Base-by-base conservation (phyloP, 257 asterid genomes). In the Salvia rosmarinus region DNA sequence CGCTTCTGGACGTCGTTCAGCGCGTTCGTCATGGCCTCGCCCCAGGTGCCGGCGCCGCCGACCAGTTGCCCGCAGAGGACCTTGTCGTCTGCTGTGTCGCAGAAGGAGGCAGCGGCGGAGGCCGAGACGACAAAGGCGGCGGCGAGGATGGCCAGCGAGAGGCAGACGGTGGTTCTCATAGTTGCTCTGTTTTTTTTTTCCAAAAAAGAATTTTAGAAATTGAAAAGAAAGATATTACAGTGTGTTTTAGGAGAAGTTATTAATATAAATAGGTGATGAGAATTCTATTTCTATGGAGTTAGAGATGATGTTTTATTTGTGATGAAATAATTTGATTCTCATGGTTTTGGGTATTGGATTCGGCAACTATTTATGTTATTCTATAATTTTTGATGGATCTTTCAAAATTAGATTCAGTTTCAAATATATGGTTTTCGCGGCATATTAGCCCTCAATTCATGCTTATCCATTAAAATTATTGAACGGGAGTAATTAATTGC, bases 11-110 rank as follows among this genome's bases (percentile, higher is more conserved):
- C 74, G 68, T 19, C 62, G 5, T 54, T 44, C 7, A 80, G 64
- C 34, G 74, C 79, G 66, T 63, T 80, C 0, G 71, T 73, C 81
- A 77, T 80, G 12, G 81, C 84, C 6, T 65, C 68, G 5, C 10
- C 30, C 82, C 82, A 80, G 4, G 55, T 72, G 6, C 16, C 40
- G n/a, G 77, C 81, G 9, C 42, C 44, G 8, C 70, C 54, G n/a
- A 30, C 25, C 71, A 80, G 16, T 19, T 73, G 52, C 0, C 14
- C 2, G 58, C 84, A 77, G n/a, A 76, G 74, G n/a, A 12, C 57
- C 43, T 73, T 63, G 68, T 80, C 68, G 4, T 28, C 50, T 0
- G 82, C 77, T 0, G 34, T 43, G 73, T 8, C 50, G 74, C 84
- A 80, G 67, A 76, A 67, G 4, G 65, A 16, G 0, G 12, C 59